These are phyloP conservation scores for Hypoxylon sp. DNA, from an alignment of 2,329 filamentous ascomycete genomes.

Conservation along the genomic window DNA sequence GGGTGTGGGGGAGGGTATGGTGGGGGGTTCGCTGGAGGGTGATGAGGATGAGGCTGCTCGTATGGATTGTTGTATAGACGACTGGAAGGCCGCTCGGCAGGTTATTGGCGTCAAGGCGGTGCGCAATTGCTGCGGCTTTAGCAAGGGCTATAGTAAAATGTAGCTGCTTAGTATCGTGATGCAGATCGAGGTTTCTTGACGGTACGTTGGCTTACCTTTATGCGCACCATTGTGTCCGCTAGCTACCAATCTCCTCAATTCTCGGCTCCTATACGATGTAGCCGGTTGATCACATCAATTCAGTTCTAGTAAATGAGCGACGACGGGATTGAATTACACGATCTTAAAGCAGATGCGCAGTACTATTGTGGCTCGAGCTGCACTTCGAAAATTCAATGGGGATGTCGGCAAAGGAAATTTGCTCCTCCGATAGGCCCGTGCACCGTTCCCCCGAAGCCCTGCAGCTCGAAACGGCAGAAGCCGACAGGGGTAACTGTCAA, in stretches of 20 bases:
- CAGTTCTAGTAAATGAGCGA: not conserved
- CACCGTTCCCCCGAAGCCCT: too few relatives aligned
- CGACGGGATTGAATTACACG: not conserved
- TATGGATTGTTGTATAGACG: conserved; percentile 5
- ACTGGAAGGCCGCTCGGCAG: conserved; percentile 13
- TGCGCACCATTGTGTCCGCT: conserved; percentile 43
- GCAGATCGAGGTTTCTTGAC: not conserved
- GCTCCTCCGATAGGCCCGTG: conserved; percentile 44
- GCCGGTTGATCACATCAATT: conserved; percentile 4
- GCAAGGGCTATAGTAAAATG: conserved; percentile 43
- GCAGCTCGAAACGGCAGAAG: not conserved
- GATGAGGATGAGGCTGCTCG: conserved; percentile 12
- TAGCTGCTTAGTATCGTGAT: conserved; percentile 2
- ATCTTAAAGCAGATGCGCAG: not conserved
- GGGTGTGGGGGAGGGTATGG: conserved; percentile 78
- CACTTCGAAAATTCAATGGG: conserved; percentile 46
- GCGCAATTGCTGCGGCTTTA: conserved; percentile 51
- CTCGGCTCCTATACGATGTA: not conserved
- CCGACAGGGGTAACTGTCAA: too few relatives aligned
- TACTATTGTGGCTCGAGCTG: conserved; percentile 14
- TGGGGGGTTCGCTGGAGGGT: conserved; percentile 17
- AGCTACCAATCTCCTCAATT: not conserved
- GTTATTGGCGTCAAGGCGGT: conserved; percentile 30
- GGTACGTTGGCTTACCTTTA: conserved; percentile 44
- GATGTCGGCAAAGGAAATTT: conserved; percentile 49